phyloP scores from a whole-genome alignment of 768 basidiomycete species.

The Russula foetens region DNA sequence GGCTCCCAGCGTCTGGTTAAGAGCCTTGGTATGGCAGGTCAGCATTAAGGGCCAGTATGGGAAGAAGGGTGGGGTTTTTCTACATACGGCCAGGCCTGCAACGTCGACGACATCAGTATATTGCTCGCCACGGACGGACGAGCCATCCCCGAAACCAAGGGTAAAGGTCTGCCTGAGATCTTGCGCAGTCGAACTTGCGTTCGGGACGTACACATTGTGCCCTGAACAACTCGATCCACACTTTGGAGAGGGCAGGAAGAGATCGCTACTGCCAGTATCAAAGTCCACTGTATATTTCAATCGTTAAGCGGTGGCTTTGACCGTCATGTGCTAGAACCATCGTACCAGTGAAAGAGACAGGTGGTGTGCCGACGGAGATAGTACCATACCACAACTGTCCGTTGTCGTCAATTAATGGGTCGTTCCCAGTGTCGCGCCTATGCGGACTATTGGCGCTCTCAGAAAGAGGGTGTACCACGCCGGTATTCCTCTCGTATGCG shows the following conservation, averaged over 20 bases:
- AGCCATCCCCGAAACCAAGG: background rate
- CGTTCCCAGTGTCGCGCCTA: background rate
- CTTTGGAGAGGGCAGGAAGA: background rate
- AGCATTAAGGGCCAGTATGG: too few species aligned
- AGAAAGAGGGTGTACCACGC: slow-evolving; percentile 4
- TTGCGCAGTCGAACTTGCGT: background rate
- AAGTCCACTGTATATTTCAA: slow-evolving; percentile 29
- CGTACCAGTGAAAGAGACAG: slow-evolving; percentile 9
- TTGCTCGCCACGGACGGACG: background rate
- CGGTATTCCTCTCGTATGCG: slow-evolving; percentile 15
- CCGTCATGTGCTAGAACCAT: background rate
- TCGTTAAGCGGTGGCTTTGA: background rate
- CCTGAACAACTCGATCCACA: slow-evolving; percentile 23
- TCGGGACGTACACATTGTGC: background rate
- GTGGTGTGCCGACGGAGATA: slow-evolving; percentile 19
- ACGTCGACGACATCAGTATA: background rate
- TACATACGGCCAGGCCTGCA: background rate
- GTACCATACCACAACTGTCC: slow-evolving; percentile 15
- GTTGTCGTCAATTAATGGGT: slow-evolving; percentile 1
- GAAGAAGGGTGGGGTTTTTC: background rate
- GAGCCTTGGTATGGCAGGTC: background rate
- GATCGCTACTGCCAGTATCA: slow-evolving; percentile 30
- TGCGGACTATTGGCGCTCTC: background rate
- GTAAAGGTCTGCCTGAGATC: background rate
- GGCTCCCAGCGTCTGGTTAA: background rate